A percentile compares a stretch with the other conserved stretches of the same genome.
Evolutionary conservation across 345 rosid species (phyloP).

Genomic region (Gossypium stocksii): DNA sequence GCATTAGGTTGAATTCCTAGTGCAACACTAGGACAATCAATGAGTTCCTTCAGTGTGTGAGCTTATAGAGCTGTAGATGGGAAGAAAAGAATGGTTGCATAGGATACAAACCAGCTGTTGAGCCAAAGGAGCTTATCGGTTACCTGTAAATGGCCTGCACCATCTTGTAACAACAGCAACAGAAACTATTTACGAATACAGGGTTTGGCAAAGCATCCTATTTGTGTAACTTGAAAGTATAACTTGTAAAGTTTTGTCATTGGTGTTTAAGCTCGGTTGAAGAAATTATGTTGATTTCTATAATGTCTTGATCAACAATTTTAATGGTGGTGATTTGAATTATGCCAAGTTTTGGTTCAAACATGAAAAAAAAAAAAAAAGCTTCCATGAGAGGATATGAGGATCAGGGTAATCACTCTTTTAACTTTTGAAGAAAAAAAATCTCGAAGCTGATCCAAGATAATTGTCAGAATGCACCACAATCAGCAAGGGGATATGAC

Average conservation of each 20-base stretch:
- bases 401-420: too few relatives aligned
- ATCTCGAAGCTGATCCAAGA: too few relatives aligned
- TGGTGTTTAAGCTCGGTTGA: background rate
- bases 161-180: background rate
- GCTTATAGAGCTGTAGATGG: background rate
- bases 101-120: background rate
- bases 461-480: background rate
- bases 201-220: background rate
- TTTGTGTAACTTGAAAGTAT: background rate
- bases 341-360: background rate
- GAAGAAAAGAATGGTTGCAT: background rate
- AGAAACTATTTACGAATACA: background rate
- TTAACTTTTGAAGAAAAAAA: too few relatives aligned
- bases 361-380: background rate
- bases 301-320: background rate
- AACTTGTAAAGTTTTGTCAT: background rate
- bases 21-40: background rate
- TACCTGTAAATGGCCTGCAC: background rate
- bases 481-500: background rate
- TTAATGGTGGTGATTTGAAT: background rate
- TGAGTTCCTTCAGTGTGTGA: background rate
- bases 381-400: background rate
- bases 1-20: slow-evolving; percentile 21
- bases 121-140: background rate
- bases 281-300: background rate